Evolutionary conservation across 805 yeast species (phyloP).

Genomic region (Kodamaea leandrae): DNA sequence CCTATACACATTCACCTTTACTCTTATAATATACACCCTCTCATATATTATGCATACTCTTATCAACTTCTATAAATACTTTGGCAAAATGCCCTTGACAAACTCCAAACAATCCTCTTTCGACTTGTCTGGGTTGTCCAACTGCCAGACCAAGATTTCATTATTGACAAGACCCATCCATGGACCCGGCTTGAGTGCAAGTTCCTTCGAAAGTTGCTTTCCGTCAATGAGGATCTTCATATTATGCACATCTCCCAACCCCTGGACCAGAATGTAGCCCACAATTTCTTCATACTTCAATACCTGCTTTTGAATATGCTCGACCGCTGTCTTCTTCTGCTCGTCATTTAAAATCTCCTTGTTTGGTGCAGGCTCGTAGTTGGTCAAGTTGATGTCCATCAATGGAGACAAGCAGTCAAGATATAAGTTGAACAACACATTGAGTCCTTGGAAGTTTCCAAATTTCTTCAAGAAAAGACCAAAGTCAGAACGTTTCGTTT

Average conservation of each 20-base stretch:
- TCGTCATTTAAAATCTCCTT: neutral
- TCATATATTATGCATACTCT: too few species aligned
- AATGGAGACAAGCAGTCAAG: constrained; percentile 23
- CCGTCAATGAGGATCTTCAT: constrained; percentile 76
- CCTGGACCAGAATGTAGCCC: constrained; percentile 26
- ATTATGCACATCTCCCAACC: constrained; percentile 43
- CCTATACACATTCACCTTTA: neutral
- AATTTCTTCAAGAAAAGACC: constrained; percentile 59
- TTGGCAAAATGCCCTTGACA: constrained; percentile 23
- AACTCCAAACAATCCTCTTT: constrained; percentile 55
- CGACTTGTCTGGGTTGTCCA: constrained; percentile 61
- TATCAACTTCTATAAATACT: constrained; percentile 9
- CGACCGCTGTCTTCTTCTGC: neutral
- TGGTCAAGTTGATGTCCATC: neutral
- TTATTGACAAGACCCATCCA: constrained; percentile 69
- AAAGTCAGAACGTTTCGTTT: constrained; percentile 48
- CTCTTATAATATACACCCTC: neutral
- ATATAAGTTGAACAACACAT: constrained; percentile 38
- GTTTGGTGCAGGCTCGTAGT: constrained; percentile 10
- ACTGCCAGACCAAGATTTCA: constrained; percentile 67
- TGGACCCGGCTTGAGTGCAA: constrained; percentile 74
- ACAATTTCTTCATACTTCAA: constrained; percentile 33
- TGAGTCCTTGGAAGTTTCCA: constrained; percentile 50
- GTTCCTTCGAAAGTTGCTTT: constrained; percentile 52
- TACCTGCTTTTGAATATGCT: constrained; percentile 11